phyloP scores from a whole-genome alignment of 208 protist genomes.

The Trypanosomatidae sp. region DNA sequence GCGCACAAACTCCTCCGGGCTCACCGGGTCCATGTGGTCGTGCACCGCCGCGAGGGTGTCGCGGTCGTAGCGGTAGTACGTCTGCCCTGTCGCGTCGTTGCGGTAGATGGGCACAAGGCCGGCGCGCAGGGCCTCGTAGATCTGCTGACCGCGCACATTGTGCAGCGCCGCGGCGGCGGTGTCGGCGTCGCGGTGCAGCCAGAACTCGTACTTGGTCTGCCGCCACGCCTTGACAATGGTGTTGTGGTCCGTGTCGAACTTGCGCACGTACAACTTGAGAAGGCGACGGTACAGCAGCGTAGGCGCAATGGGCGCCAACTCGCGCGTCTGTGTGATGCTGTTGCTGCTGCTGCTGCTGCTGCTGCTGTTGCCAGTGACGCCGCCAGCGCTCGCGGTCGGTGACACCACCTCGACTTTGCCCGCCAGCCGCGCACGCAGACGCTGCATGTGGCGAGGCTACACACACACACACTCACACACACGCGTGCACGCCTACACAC shows the following conservation, averaged over 20 bases:
- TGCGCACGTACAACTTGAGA: constrained; percentile 72
- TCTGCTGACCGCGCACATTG: constrained; percentile 68
- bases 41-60: constrained; percentile 72
- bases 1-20: constrained; percentile 61
- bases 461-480: too few species aligned
- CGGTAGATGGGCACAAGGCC: constrained; percentile 62
- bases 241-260: constrained; percentile 79
- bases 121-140: constrained; percentile 57
- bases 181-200: constrained; percentile 23
- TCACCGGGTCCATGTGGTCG: constrained; percentile 73
- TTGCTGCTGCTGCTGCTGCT: neutral
- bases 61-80: constrained; percentile 61
- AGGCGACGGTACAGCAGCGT: constrained; percentile 62
- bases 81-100: constrained; percentile 57
- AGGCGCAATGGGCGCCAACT: constrained; percentile 37
- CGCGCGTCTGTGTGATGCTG: neutral
- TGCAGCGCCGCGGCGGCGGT: constrained; percentile 37
- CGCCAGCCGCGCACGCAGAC: too few species aligned
- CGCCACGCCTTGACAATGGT: constrained; percentile 79
- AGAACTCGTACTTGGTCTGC: constrained; percentile 85
- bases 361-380: neutral
- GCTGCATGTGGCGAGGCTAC: too few species aligned
- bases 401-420: too few species aligned
- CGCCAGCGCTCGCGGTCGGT: too few species aligned
- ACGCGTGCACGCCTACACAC: too few species aligned